A percentile compares a stretch with the other conserved stretches of the same genome.
These are phyloP conservation scores for Cyberlindnera lachancei DNA, from an alignment of 805 yeast species.

Conservation along the genomic window DNA sequence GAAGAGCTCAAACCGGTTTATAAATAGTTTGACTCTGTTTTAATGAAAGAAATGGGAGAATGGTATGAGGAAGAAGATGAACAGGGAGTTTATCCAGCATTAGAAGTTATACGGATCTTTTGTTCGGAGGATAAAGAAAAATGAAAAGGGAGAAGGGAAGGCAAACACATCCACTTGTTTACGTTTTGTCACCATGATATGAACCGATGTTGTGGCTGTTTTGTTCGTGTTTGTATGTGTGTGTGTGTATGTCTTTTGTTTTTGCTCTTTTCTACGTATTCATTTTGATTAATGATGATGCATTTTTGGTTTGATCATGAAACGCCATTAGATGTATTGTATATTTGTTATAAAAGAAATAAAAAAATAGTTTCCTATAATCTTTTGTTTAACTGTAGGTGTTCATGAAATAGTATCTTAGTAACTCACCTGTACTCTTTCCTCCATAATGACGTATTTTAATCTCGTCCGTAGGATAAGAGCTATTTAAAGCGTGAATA, in stretches of 20 bases:
- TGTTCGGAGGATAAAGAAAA: too few relatives aligned
- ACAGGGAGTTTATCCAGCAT: too few relatives aligned
- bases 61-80: conserved; percentile 2
- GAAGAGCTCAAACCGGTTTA: conserved; percentile 82
- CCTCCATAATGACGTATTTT: conserved; percentile 35
- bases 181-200: too few relatives aligned
- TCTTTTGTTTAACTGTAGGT: too few relatives aligned
- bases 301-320: conserved; percentile 3
- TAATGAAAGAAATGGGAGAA: conserved; percentile 6
- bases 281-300: conserved; percentile 18
- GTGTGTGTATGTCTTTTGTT: too few relatives aligned
- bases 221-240: too few relatives aligned
- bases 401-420: conserved; percentile 33
- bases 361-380: too few relatives aligned
- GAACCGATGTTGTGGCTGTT: too few relatives aligned
- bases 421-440: conserved; percentile 35
- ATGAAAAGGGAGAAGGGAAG: too few relatives aligned
- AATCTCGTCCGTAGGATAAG: conserved; percentile 18
- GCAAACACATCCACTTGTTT: too few relatives aligned
- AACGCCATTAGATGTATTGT: conserved; percentile 3
- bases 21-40: conserved; percentile 10
- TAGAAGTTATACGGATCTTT: too few relatives aligned
- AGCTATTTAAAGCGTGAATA: conserved; percentile 24
- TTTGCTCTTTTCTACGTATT: conserved; percentile 20
- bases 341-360: too few relatives aligned